These are phyloP conservation scores for Penicillium sp. DNA, from an alignment of 2,329 filamentous ascomycete species.

Conservation along the genomic window DNA sequence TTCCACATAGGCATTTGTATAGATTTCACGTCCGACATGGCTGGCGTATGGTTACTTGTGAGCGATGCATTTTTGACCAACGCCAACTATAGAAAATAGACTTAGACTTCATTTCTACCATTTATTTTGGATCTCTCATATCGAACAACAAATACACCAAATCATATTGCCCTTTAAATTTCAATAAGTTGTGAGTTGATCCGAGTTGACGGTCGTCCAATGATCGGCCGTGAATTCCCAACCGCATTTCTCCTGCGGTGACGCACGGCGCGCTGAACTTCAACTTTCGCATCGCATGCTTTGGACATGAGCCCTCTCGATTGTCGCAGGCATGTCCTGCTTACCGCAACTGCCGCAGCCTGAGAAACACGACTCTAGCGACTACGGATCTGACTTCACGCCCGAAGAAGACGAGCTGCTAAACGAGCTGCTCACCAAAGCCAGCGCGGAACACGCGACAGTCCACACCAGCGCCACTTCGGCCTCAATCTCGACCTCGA, in stretches of 20 bases:
- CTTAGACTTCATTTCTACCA: constrained; percentile 7
- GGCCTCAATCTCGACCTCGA: constrained; percentile 24
- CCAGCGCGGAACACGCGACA: constrained; percentile 40
- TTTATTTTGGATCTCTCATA: neutral
- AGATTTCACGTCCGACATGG: constrained; percentile 12
- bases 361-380: constrained; percentile 48
- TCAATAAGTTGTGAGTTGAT: too few species aligned
- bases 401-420: constrained; percentile 60
- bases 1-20: constrained; percentile 10
- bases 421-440: constrained; percentile 55
- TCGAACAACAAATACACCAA: too few species aligned
- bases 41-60: constrained; percentile 6
- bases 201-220: constrained; percentile 7
- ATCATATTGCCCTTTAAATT: too few species aligned
- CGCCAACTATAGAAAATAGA: constrained; percentile 24
- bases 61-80: constrained; percentile 21
- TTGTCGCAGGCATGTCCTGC: constrained; percentile 40
- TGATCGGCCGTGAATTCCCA: constrained; percentile 14
- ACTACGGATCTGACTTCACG: constrained; percentile 68
- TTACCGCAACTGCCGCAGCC: constrained; percentile 18
- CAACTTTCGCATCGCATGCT: constrained; percentile 10
- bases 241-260: constrained; percentile 15
- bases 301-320: constrained; percentile 26
- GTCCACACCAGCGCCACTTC: constrained; percentile 18
- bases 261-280: constrained; percentile 15